Evolutionary conservation across 257 asterid species (phyloP).

Genomic region (Coffea eugenioides): DNA sequence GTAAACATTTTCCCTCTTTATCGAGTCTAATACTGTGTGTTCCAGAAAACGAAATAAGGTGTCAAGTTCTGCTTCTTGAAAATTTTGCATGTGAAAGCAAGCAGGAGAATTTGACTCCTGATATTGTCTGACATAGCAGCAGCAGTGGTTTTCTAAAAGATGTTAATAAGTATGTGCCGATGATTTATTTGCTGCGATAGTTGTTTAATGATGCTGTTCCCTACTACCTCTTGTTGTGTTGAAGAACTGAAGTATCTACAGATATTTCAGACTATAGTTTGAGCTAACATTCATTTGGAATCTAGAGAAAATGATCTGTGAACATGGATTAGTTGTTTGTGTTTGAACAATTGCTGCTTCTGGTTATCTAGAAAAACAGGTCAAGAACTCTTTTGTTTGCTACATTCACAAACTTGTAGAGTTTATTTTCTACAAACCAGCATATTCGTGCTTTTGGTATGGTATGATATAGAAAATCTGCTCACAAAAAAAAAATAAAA

Average conservation of each 20-base stretch:
- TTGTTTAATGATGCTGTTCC: background rate
- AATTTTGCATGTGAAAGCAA: background rate
- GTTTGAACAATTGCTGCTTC: background rate
- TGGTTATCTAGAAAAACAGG: background rate
- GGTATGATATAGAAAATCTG: background rate
- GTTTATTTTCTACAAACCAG: too few relatives aligned
- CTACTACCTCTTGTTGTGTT: background rate
- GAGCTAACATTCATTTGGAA: background rate
- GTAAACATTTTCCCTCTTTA: constrained; percentile 30
- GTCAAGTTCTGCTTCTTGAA: background rate
- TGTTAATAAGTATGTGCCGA: background rate
- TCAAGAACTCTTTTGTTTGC: background rate
- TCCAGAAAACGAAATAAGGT: background rate
- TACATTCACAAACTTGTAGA: background rate
- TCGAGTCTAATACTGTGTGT: background rate
- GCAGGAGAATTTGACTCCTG: background rate
- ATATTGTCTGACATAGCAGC: background rate
- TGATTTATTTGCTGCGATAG: background rate
- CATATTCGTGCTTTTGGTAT: background rate
- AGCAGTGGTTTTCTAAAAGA: background rate
- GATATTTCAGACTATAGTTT: background rate
- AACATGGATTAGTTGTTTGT: background rate
- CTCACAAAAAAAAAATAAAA: background rate
- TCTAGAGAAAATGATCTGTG: background rate
- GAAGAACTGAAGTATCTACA: background rate